Percentiles rank a stretch among this genome's conserved stretches.
These are phyloP conservation scores for Cytospora leucostoma DNA, from an alignment of 2,329 filamentous ascomycete genomes.

Conservation along the genomic window DNA sequence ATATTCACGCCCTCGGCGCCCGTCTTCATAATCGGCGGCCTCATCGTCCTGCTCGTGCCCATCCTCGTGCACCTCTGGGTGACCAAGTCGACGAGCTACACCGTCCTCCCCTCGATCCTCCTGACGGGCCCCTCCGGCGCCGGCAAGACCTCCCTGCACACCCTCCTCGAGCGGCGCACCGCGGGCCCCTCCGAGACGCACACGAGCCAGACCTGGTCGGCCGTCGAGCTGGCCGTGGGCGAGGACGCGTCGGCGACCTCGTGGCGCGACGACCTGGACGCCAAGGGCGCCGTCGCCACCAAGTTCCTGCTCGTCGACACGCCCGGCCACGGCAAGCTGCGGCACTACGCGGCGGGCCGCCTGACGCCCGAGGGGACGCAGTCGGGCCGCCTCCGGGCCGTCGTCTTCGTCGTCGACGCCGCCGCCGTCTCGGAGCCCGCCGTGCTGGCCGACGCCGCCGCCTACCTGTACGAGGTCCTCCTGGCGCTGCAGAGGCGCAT, in stretches of 20 bases:
- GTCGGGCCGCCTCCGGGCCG: constrained; percentile 59
- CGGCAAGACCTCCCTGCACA: constrained; percentile 88
- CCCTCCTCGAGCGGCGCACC: constrained; percentile 64
- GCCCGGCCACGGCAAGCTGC: constrained; percentile 92
- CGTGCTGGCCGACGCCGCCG: constrained; percentile 70
- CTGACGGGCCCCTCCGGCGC: constrained; percentile 78
- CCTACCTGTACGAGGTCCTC: constrained; percentile 88
- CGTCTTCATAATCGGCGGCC: constrained; percentile 66
- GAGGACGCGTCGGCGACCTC: constrained; percentile 48
- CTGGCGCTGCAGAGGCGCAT: constrained; percentile 73
- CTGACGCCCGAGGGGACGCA: constrained; percentile 41
- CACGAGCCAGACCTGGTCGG: constrained; percentile 53
- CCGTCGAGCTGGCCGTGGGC: constrained; percentile 58
- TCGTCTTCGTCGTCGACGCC: constrained; percentile 90
- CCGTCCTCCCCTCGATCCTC: constrained; percentile 73
- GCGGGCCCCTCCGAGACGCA: constrained; percentile 48
- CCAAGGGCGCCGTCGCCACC: constrained; percentile 57
- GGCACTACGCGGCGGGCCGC: constrained; percentile 63
- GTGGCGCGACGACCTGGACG: constrained; percentile 58
- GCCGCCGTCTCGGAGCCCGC: constrained; percentile 63
- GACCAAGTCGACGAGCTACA: constrained; percentile 66
- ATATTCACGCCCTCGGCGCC: constrained; percentile 61
- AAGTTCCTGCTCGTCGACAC: constrained; percentile 83
- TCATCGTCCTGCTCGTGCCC: constrained; percentile 73
- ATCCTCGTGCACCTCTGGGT: constrained; percentile 76